A percentile compares a stretch with the other conserved stretches of the same genome.
These are phyloP conservation scores for Torulaspora indica DNA, from an alignment of 805 yeast species.

Conservation along the genomic window DNA sequence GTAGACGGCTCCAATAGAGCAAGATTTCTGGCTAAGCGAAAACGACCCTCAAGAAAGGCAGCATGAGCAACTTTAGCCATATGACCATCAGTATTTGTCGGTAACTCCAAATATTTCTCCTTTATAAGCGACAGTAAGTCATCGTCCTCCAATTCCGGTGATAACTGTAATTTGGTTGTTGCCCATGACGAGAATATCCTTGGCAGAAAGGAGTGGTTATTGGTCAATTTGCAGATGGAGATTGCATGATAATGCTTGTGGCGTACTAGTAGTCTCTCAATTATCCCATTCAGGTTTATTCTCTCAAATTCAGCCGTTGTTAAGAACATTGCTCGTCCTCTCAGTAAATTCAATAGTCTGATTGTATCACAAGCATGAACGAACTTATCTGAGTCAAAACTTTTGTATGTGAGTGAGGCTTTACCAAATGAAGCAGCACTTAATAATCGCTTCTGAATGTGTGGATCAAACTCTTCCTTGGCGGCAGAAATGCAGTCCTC, in stretches of 20 bases:
- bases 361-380: slow-evolving; percentile 57
- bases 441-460: slow-evolving; percentile 74
- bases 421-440: slow-evolving; percentile 88
- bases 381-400: slow-evolving; percentile 56
- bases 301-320: slow-evolving; percentile 51
- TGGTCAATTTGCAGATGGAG: slow-evolving; percentile 50
- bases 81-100: slow-evolving; percentile 38
- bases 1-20: slow-evolving; percentile 59
- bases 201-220: slow-evolving; percentile 39
- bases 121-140: slow-evolving; percentile 50
- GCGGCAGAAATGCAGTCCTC: slow-evolving; percentile 70
- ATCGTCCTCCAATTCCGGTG: slow-evolving; percentile 52
- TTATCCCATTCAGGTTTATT: slow-evolving; percentile 53
- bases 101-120: slow-evolving; percentile 9
- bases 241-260: slow-evolving; percentile 59
- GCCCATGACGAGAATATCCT: slow-evolving; percentile 76
- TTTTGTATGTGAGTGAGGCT: slow-evolving; percentile 44
- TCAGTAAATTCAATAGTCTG: slow-evolving; percentile 64
- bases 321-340: slow-evolving; percentile 61
- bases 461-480: slow-evolving; percentile 66
- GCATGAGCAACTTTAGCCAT: slow-evolving; percentile 25
- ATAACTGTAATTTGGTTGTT: slow-evolving; percentile 55
- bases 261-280: slow-evolving; percentile 54
- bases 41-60: slow-evolving; percentile 61
- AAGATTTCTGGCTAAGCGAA: slow-evolving; percentile 59